Conservation (phyloP, 192 early-diverging fungal genomes). For the Podila horticola region DNA sequence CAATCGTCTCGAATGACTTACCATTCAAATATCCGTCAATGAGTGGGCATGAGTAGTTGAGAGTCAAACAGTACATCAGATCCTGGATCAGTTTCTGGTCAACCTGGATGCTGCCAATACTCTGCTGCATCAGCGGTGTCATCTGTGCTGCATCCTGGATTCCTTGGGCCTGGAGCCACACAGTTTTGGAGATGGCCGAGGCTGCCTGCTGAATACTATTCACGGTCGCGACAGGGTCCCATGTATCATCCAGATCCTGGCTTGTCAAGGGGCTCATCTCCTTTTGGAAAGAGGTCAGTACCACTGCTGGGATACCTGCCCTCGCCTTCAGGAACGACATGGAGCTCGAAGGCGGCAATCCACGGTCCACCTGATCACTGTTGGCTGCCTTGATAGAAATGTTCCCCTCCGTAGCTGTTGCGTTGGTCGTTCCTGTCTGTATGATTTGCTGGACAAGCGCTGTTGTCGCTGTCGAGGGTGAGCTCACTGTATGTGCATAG, state of each 20-base stretch:
- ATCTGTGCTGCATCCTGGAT: constrained; percentile 26
- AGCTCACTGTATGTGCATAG: constrained; percentile 60
- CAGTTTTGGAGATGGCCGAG: constrained; percentile 63
- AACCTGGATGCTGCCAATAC: constrained; percentile 58
- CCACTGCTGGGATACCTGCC: constrained; percentile 68
- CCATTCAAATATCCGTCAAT: constrained; percentile 58
- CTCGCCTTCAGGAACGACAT: constrained; percentile 76
- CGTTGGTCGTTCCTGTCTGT: constrained; percentile 12
- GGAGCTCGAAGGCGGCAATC: constrained; percentile 77
- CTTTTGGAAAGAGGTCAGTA: constrained; percentile 69
- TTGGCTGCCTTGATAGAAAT: constrained; percentile 57
- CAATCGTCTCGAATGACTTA: constrained; percentile 7
- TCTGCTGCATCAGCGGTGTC: constrained; percentile 38
- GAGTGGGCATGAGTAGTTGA: constrained; percentile 73
- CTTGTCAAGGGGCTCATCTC: constrained; percentile 60
- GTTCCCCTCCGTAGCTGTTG: neutral
- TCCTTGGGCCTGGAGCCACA: constrained; percentile 64
- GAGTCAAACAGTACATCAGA: constrained; percentile 70
- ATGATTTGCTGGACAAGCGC: constrained; percentile 27
- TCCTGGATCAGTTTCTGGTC: constrained; percentile 65
- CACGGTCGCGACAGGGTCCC: constrained; percentile 46
- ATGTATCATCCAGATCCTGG: constrained; percentile 52
- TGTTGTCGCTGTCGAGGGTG: neutral
- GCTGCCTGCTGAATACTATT: constrained; percentile 69
- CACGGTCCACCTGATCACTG: constrained; percentile 48